Base-by-base conservation (phyloP, 331 rosid genomes). In the Quercus phellos region DNA sequence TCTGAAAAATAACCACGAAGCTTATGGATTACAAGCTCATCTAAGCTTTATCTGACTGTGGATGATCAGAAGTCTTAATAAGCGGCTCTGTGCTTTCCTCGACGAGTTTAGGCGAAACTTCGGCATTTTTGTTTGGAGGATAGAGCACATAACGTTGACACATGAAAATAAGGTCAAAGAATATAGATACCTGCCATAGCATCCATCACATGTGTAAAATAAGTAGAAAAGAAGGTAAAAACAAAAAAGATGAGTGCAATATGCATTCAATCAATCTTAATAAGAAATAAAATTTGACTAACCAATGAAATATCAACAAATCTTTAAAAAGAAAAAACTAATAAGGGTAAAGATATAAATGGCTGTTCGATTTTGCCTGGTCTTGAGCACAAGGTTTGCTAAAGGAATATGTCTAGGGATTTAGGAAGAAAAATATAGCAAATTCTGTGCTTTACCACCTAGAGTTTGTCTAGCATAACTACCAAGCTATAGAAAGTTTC, bases 61-160 rank as follows among this genome's bases (percentile, higher is more conserved):
- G 59, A 46, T 74, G 79, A 77, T 84, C 85, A 5, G 89, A 75
- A 74, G 94, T 53, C 22, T 75, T 77, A 42, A 88, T 74, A 63
- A 92, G 94, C 24, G 85, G 78, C 73, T 92, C 89, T 74, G 68
- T 68, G 61, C 34, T 70, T 74, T 81, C 89, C 76, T 84, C 80
- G 24, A 81, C 70, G 29, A 67, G 58, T 70, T 82, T 81, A 0
- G 70, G 32, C 27, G 86, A 32, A 50, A 51, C 74, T 85, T 79
- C 68, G 19, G 80, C 54, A 35, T 59, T 89, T 51, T 75, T 77
- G 34, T 67, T 68, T 71, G 82, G 87, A 71, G 82, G 87, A 80
- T 94, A 94, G 3, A 92, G 86, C 54, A 92, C 46, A 79, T 73
- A 92, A 83, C 88, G 97, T 91, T 94, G 98, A 80, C 81, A 64